Percentiles rank a stretch among this genome's conserved stretches.
phyloP scores from a whole-genome alignment of 2,329 filamentous ascomycete species.

The Aspergillus hiratsukae region DNA sequence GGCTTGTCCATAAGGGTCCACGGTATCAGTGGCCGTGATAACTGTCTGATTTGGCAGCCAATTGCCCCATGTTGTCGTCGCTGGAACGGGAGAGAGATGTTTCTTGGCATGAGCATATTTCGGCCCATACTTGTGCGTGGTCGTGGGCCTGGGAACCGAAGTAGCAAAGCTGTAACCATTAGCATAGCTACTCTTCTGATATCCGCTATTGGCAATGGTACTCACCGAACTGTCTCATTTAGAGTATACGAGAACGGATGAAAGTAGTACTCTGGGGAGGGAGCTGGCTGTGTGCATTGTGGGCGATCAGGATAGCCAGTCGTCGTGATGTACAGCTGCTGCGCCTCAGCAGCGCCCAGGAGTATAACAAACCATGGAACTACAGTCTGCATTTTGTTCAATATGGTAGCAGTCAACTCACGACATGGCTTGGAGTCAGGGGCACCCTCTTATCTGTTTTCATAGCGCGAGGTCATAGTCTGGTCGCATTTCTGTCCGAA shows the following conservation, averaged over 20 bases:
- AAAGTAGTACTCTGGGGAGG: neutral
- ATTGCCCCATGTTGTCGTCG: constrained; percentile 31
- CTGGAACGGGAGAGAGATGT: neutral
- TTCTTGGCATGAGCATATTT: neutral
- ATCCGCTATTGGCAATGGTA: neutral
- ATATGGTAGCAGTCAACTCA: neutral
- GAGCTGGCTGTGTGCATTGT: neutral
- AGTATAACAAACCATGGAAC: neutral
- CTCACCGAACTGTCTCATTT: constrained; percentile 3
- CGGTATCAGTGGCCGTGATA: constrained; percentile 23
- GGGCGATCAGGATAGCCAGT: neutral
- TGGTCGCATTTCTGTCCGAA: neutral
- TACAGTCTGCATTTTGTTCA: neutral
- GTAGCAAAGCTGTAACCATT: neutral
- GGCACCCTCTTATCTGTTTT: neutral
- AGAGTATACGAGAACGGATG: constrained; percentile 2
- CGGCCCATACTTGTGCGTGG: neutral
- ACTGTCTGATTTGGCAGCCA: constrained; percentile 28
- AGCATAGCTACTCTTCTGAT: neutral
- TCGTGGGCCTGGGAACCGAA: neutral
- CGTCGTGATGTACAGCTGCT: constrained; percentile 1
- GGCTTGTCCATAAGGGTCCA: constrained; percentile 31
- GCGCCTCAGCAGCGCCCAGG: neutral
- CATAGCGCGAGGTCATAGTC: neutral
- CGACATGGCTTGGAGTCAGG: neutral